Evolutionary conservation across 148 eudicot species (phyloP).

Genomic region (Fagopyrum esculentum): DNA sequence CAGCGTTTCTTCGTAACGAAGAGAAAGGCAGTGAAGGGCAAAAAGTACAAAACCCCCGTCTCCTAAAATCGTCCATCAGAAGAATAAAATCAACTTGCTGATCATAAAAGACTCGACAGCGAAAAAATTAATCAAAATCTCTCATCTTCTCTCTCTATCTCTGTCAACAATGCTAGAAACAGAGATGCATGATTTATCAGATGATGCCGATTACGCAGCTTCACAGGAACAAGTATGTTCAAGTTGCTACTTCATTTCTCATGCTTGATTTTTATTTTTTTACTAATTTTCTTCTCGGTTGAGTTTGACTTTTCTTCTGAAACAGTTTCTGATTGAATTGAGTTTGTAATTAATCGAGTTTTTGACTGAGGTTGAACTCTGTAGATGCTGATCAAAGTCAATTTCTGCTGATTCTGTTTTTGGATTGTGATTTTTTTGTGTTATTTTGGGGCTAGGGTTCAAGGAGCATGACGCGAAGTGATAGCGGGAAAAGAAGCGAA

Average conservation of each 20-base stretch:
- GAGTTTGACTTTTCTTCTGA: neutral
- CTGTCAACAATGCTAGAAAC: slow-evolving; percentile 33
- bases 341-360: neutral
- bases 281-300: neutral
- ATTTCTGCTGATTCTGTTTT: neutral
- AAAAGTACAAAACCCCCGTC: slow-evolving; percentile 1
- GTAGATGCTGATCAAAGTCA: slow-evolving; percentile 3
- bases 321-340: slow-evolving; percentile 1
- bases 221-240: slow-evolving; percentile 39
- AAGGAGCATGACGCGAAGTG: slow-evolving; percentile 27
- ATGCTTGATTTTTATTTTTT: neutral
- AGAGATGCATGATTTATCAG: slow-evolving; percentile 38
- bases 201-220: slow-evolving; percentile 53
- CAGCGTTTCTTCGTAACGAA: slow-evolving; percentile 6
- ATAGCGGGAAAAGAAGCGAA: slow-evolving; percentile 60
- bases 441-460: slow-evolving; percentile 28
- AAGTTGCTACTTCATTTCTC: neutral
- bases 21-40: neutral
- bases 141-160: neutral
- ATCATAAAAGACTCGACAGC: neutral
- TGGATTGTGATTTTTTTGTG: slow-evolving; percentile 1
- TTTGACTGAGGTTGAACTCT: neutral
- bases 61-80: neutral
- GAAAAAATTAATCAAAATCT: neutral
- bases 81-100: neutral